These are phyloP conservation scores for Zhuliangozyma parablackwelliae DNA, from an alignment of 1,139 yeast species.

Conservation along the genomic window DNA sequence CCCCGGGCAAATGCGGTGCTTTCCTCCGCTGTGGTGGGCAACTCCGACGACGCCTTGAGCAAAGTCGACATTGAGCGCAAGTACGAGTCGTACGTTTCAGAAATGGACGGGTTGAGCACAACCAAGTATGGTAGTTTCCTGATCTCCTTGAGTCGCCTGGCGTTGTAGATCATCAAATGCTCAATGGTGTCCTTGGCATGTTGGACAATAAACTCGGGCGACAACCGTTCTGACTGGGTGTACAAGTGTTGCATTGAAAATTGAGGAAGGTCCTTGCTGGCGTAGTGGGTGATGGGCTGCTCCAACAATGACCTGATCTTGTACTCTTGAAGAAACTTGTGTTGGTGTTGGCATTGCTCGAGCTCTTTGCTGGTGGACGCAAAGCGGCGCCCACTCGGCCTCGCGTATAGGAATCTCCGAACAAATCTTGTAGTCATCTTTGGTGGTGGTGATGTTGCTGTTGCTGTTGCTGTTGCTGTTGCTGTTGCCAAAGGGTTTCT, in stretches of 20 bases:
- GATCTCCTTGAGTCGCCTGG: conserved; percentile 62
- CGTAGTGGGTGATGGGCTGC: conserved; percentile 46
- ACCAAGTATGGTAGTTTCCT: conserved; percentile 77
- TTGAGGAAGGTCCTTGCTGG: conserved; percentile 43
- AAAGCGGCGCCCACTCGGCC: no score
- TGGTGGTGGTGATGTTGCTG: no score
- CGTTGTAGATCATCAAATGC: conserved; percentile 41
- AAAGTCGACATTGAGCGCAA: conserved; percentile 65
- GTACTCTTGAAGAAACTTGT: conserved; percentile 40
- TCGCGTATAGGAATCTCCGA: no score
- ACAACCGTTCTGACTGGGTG: conserved; percentile 36
- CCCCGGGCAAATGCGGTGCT: conserved; percentile 45
- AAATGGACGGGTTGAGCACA: conserved; percentile 82
- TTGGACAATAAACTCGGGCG: conserved; percentile 28
- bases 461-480: no score
- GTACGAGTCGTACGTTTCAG: conserved; percentile 73
- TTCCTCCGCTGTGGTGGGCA: conserved; percentile 47
- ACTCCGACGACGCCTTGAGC: conserved; percentile 36
- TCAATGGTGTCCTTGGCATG: conserved; percentile 43
- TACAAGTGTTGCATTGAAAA: conserved; percentile 44
- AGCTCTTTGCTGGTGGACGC: background rate
- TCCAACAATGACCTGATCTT: conserved; percentile 49
- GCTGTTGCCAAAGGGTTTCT: no score
- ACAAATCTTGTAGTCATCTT: background rate
- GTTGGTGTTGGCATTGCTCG: conserved; percentile 19